Conservation (phyloP, 305 asterid species). For the Fraxinus latifolia region DNA sequence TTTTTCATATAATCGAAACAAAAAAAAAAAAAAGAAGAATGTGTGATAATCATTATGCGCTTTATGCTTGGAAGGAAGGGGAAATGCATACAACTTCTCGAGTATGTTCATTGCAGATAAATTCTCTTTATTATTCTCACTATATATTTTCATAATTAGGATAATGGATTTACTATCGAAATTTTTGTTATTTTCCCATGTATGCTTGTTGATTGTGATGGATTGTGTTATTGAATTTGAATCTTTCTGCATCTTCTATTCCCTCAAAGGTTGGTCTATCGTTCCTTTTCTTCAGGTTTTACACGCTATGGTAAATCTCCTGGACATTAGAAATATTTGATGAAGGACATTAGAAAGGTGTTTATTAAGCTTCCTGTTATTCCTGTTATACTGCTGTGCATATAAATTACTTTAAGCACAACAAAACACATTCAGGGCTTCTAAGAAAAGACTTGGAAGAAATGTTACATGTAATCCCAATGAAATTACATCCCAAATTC, state of each 20-base stretch:
- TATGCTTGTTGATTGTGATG: background rate
- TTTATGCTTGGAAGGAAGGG: background rate
- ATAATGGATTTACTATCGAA: background rate
- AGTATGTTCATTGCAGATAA: background rate
- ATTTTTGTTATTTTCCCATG: background rate
- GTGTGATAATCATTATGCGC: background rate
- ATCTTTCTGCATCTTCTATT: background rate
- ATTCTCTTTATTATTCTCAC: background rate
- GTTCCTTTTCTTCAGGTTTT: background rate
- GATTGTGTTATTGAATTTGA: background rate
- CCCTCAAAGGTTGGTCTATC: background rate
- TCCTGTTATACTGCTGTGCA: background rate
- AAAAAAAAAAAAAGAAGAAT: background rate
- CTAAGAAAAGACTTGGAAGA: background rate
- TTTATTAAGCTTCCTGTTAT: background rate
- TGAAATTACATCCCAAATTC: slow-evolving; percentile 21
- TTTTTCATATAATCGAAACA: background rate
- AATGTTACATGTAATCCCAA: slow-evolving; percentile 12
- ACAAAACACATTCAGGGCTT: background rate
- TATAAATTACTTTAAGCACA: background rate
- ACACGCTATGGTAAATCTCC: background rate
- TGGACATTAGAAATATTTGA: background rate
- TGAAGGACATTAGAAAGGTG: background rate
- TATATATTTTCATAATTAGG: background rate
- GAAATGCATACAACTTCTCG: background rate